These are phyloP conservation scores for Asterochloris erici DNA, from an alignment of 139 green algal species.

Conservation along the genomic window DNA sequence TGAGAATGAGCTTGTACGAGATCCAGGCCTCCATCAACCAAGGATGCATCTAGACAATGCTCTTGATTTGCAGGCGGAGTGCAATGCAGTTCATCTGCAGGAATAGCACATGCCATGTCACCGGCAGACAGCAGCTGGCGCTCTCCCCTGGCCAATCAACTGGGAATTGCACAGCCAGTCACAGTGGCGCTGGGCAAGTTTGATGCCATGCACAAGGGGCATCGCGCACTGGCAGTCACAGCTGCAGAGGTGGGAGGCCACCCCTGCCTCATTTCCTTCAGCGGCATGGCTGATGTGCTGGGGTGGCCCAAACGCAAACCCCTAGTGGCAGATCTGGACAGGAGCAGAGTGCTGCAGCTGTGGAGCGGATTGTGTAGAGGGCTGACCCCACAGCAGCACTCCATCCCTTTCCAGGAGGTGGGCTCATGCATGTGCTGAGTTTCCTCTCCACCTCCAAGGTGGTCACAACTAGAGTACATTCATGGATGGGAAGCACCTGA, in stretches of 20 bases:
- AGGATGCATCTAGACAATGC: background rate
- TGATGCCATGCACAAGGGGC: constrained; percentile 87
- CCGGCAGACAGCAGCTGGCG: background rate
- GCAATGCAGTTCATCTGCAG: background rate
- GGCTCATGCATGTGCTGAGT: background rate
- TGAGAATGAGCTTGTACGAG: background rate
- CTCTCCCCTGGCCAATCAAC: background rate
- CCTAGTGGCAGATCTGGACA: constrained; percentile 72
- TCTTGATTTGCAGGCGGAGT: background rate
- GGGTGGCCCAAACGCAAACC: constrained; percentile 65
- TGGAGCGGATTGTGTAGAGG: constrained; percentile 57
- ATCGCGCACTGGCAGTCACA: constrained; percentile 53
- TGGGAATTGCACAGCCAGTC: constrained; percentile 2
- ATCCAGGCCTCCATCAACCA: background rate
- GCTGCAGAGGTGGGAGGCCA: constrained; percentile 38
- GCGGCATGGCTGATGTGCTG: constrained; percentile 79
- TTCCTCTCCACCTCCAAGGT: too few species aligned
- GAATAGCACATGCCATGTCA: too few species aligned
- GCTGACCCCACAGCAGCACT: constrained; percentile 52
- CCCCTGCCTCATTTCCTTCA: constrained; percentile 80
- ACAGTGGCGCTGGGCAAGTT: constrained; percentile 92
- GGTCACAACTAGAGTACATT: too few species aligned
- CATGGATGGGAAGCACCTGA: too few species aligned
- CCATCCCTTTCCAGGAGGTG: constrained; percentile 66
- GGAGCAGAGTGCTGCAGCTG: constrained; percentile 57